These are phyloP conservation scores for Amaranthus palmeri DNA, from an alignment of 148 eudicot species.

Conservation along the genomic window DNA sequence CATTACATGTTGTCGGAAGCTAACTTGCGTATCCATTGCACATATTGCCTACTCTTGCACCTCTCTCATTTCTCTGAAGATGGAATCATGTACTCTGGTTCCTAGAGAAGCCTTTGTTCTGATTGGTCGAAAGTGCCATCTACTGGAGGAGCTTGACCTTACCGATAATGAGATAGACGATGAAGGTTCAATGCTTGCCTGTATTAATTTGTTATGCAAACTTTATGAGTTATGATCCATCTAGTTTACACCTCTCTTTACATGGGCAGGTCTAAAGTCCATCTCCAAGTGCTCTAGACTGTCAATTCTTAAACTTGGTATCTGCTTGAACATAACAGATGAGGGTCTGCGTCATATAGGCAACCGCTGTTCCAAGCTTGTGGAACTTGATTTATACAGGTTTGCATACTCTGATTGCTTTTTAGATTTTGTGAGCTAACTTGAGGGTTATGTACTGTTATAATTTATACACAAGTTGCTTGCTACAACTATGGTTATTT, in stretches of 20 bases:
- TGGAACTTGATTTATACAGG: constrained; percentile 91
- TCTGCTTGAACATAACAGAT: constrained; percentile 74
- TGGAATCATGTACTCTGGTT: constrained; percentile 78
- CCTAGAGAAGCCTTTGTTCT: constrained; percentile 74
- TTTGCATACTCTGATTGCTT: constrained; percentile 18
- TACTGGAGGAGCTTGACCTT: constrained; percentile 84
- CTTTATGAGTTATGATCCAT: neutral
- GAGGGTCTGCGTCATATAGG: constrained; percentile 67
- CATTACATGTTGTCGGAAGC: constrained; percentile 79
- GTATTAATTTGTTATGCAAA: constrained; percentile 7
- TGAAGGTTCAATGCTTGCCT: constrained; percentile 47
- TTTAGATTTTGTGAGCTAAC: neutral
- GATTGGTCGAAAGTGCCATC: constrained; percentile 69
- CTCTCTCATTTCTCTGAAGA: constrained; percentile 58
- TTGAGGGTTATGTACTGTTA: neutral
- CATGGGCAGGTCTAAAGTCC: constrained; percentile 60
- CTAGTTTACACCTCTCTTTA: constrained; percentile 12
- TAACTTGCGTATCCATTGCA: constrained; percentile 61
- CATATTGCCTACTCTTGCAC: constrained; percentile 63
- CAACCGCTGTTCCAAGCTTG: constrained; percentile 61
- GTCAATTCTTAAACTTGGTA: constrained; percentile 64
- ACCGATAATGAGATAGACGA: constrained; percentile 88
- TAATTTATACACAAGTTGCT: neutral
- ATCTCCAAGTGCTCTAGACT: constrained; percentile 76
- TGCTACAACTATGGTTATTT: neutral